Evolutionary conservation across 352 stramenopile genomes (phyloP), one percentile per base, ranked within the genome.

Genomic region (Globisporangium nunn): DNA sequence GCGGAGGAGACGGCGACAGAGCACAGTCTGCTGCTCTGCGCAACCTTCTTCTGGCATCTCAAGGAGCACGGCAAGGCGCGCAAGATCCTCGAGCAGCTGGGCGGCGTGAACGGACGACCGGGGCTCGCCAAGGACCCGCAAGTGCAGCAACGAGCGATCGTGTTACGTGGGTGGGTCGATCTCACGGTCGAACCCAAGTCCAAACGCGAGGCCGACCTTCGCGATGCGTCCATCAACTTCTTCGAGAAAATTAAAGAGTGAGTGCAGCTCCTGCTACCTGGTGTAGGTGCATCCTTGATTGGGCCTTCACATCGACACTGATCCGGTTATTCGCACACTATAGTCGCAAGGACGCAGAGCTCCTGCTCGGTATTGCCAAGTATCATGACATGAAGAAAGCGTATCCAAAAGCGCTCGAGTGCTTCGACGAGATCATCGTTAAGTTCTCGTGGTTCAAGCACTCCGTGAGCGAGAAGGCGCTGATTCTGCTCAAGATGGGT

Each of bases 371-470:
- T 5, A 52, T 85, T 30, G 81, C 85, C 50, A 87, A 88, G 58
- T 88, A 78, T 51, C 68, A 89, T 43, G 80, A 90, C 50, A 55
- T 84, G 46, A 88, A 90, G 64, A 88, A 89, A 61, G 72, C 73
- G 33, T 85, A 89, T 45, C 10, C 61, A 8, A 70, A 78, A 6
- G 71, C 82, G 28, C 69, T 95, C 18, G 80, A 93, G 55, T 75
- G 50, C 35, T 74, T 86, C 11, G 81, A 93, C 67, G 72, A 93
- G 41, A 61, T 91, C 53, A 85, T 86, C 31, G 85, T 93, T 59
- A 78, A 83, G 50, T 88, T 76, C 53, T 64, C 74, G 44, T 94
- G 85, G 83, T 93, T 96, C 66, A 78, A 87, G 53, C 82, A 93
- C 66, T 77, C 78, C 18, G 62, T 95, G 52, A 84, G 70, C 48